Conservation (phyloP, 495 filamentous ascomycete genomes). For the Aspergillus saccharolyticus region DNA sequence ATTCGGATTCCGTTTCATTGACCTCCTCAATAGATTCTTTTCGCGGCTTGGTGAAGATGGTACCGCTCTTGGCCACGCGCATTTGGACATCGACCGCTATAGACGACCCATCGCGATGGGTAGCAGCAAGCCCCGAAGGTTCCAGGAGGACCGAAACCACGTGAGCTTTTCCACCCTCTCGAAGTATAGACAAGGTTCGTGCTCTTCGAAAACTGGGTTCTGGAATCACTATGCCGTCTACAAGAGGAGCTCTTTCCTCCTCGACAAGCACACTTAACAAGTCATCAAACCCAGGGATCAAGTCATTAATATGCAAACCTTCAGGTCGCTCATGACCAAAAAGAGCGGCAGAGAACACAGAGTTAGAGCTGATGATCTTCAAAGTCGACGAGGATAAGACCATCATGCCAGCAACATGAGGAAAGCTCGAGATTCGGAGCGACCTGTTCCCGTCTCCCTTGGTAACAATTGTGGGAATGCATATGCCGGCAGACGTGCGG, state of each 20-base stretch:
- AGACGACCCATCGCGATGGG: slow-evolving; percentile 82
- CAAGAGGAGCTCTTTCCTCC: slow-evolving; percentile 74
- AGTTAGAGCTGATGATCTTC: slow-evolving; percentile 84
- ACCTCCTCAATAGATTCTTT: slow-evolving; percentile 32
- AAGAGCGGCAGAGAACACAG: slow-evolving; percentile 84
- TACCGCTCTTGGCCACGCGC: slow-evolving; percentile 88
- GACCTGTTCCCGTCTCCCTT: slow-evolving; percentile 59
- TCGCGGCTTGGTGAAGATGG: slow-evolving; percentile 39
- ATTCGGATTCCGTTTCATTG: slow-evolving; percentile 31
- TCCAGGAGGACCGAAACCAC: slow-evolving; percentile 71
- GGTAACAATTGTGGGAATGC: slow-evolving; percentile 72
- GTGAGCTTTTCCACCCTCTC: slow-evolving; percentile 62
- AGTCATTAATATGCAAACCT: slow-evolving; percentile 67
- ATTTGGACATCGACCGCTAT: slow-evolving; percentile 93
- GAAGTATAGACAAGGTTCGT: slow-evolving; percentile 71
- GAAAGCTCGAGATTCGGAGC: slow-evolving; percentile 84
- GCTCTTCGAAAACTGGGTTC: slow-evolving; percentile 94
- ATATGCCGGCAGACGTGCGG: slow-evolving; percentile 62
- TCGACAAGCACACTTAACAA: slow-evolving; percentile 75
- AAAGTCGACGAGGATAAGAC: slow-evolving; percentile 73
- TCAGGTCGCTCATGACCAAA: slow-evolving; percentile 84
- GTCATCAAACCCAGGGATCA: slow-evolving; percentile 84
- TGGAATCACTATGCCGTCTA: slow-evolving; percentile 94
- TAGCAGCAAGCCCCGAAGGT: slow-evolving; percentile 76
- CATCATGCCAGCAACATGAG: slow-evolving; percentile 95